phyloP scores from a whole-genome alignment of 257 asterid genomes.

The Lantana camara region DNA sequence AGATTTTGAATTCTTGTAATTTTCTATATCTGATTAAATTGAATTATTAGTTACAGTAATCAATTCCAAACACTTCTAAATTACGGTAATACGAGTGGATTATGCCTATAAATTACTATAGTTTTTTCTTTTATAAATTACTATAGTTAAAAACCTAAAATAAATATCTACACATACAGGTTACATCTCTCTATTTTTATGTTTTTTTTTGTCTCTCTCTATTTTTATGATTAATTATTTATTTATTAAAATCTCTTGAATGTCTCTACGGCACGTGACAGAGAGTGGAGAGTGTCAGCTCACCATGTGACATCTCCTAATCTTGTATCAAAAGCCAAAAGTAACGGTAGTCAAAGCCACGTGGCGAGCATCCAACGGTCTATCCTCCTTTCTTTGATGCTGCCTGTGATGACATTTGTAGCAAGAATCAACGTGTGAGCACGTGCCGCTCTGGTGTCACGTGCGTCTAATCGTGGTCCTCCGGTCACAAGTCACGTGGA shows the following conservation, averaged over 20 bases:
- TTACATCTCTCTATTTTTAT: no score
- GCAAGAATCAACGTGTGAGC: constrained; percentile 44
- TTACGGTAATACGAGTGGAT: no score
- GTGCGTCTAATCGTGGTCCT: constrained; percentile 35
- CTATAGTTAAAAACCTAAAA: no score
- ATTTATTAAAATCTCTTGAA: neutral
- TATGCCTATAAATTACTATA: no score
- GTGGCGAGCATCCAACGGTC: constrained; percentile 34
- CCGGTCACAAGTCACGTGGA: constrained; percentile 44
- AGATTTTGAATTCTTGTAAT: no score
- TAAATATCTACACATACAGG: no score
- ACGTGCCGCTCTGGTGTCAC: constrained; percentile 39
- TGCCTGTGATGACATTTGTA: constrained; percentile 26
- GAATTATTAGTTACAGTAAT: no score
- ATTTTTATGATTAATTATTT: no score
- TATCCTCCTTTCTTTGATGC: constrained; percentile 6
- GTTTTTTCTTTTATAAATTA: no score
- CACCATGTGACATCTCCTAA: constrained; percentile 36
- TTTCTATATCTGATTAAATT: no score
- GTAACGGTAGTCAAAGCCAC: constrained; percentile 43
- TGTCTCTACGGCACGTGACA: constrained; percentile 38
- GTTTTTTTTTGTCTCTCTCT: no score
- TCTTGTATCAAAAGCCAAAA: constrained; percentile 32
- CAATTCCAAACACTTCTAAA: no score
- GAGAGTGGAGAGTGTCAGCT: constrained; percentile 38